These are phyloP conservation scores for Xylariaceae sp. DNA, from an alignment of 2,329 filamentous ascomycete genomes.

Conservation along the genomic window DNA sequence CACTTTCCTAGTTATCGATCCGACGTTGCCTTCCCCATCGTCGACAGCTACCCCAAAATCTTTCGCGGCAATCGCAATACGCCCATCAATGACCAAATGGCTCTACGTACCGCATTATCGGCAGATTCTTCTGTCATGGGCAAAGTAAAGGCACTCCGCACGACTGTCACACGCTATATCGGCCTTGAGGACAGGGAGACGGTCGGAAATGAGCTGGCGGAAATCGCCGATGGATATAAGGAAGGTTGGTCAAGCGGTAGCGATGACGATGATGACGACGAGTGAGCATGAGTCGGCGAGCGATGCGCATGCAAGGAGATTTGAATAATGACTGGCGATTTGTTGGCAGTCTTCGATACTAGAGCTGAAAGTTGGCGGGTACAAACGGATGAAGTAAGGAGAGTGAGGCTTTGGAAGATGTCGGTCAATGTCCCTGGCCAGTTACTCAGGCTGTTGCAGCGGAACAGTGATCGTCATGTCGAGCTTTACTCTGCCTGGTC, in stretches of 20 bases:
- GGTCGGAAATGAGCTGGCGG: constrained; percentile 74
- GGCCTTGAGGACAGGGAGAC: constrained; percentile 76
- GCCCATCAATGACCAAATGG: constrained; percentile 36
- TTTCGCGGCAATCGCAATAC: constrained; percentile 46
- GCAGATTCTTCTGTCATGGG: constrained; percentile 71
- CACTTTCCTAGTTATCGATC: constrained; percentile 42
- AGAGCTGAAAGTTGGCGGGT: too few species aligned
- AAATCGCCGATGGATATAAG: constrained; percentile 82
- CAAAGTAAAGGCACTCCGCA: constrained; percentile 62
- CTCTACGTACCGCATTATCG: constrained; percentile 58
- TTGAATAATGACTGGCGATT: too few species aligned
- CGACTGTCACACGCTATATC: constrained; percentile 59
- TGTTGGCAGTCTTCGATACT: too few species aligned
- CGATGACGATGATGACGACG: constrained; percentile 60
- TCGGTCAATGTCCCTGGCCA: too few species aligned
- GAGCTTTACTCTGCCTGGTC: too few species aligned
- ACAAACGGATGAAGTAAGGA: too few species aligned
- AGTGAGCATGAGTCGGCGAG: constrained; percentile 1
- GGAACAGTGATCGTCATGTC: too few species aligned
- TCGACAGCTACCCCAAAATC: constrained; percentile 80
- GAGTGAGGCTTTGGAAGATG: too few species aligned
- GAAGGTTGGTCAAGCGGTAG: constrained; percentile 81
- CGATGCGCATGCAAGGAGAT: too few species aligned
- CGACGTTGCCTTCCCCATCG: constrained; percentile 64
- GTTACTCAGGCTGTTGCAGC: too few species aligned